These are phyloP conservation scores for Botrytis cinerea DNA, from an alignment of 2,329 filamentous ascomycete species.

Conservation along the genomic window DNA sequence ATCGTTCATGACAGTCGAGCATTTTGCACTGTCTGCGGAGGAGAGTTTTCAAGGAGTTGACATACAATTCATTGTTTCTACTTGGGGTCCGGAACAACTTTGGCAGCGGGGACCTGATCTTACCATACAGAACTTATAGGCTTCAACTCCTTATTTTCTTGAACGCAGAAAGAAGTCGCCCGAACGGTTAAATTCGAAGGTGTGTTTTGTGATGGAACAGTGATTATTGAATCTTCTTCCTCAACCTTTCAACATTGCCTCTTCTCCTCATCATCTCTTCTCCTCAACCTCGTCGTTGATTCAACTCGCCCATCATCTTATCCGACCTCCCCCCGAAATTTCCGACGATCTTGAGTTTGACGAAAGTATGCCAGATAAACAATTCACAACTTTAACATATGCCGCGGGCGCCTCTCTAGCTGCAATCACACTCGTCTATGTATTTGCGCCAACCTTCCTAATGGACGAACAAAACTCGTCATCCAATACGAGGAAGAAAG, in stretches of 20 bases:
- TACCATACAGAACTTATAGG: background rate
- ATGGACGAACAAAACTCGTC: constrained; percentile 74
- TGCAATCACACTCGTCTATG: constrained; percentile 92
- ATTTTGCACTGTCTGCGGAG: background rate
- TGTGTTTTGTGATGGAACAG: constrained; percentile 20
- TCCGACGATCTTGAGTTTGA: constrained; percentile 9
- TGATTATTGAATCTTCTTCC: background rate
- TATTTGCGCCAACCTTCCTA: constrained; percentile 96
- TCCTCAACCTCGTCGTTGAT: constrained; percentile 16
- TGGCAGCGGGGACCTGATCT: constrained; percentile 16
- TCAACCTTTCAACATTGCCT: background rate
- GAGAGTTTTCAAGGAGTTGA: background rate
- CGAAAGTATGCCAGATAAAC: constrained; percentile 73
- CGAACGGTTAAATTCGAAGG: constrained; percentile 12
- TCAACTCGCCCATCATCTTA: constrained; percentile 20
- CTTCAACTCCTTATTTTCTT: constrained; percentile 19
- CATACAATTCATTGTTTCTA: background rate
- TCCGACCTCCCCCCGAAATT: constrained; percentile 9
- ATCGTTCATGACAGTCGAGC: background rate
- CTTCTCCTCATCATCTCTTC: constrained; percentile 7
- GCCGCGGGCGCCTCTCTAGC: constrained; percentile 94
- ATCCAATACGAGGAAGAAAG: constrained; percentile 66
- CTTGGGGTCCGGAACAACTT: background rate
- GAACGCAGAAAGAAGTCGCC: background rate
- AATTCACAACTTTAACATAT: constrained; percentile 83